Evolutionary conservation across 352 stramenopile species (phyloP).

Genomic region (Phytophthora ohioensis): DNA sequence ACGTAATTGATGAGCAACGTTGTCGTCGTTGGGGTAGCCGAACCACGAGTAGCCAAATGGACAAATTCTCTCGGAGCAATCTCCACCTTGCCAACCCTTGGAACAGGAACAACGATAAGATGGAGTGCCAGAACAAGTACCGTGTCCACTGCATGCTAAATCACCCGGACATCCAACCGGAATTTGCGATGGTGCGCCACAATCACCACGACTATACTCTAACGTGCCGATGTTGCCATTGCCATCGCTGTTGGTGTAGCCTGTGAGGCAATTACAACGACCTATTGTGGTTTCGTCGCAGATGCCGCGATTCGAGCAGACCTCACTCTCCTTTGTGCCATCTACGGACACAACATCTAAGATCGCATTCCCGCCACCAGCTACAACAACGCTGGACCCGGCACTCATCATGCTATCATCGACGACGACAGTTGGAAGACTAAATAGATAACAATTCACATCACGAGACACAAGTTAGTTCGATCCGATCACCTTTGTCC

Average conservation of each 20-base stretch:
- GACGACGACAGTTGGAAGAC: slow-evolving; percentile 65
- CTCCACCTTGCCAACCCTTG: slow-evolving; percentile 74
- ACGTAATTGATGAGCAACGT: slow-evolving; percentile 59
- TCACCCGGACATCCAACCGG: slow-evolving; percentile 73
- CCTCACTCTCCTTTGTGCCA: slow-evolving; percentile 73
- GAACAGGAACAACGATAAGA: slow-evolving; percentile 74
- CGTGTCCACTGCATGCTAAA: slow-evolving; percentile 80
- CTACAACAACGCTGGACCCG: slow-evolving; percentile 45
- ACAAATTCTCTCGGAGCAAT: slow-evolving; percentile 82
- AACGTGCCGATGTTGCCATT: slow-evolving; percentile 55
- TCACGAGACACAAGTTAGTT: slow-evolving; percentile 1
- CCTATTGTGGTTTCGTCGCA: slow-evolving; percentile 72
- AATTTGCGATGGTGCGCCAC: slow-evolving; percentile 63
- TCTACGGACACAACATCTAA: slow-evolving; percentile 42
- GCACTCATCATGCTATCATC: slow-evolving; percentile 42
- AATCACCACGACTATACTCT: slow-evolving; percentile 71
- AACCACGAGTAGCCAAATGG: slow-evolving; percentile 69
- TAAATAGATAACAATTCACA: slow-evolving; percentile 30
- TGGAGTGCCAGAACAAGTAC: slow-evolving; percentile 64
- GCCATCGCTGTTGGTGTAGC: slow-evolving; percentile 75
- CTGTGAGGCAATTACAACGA: slow-evolving; percentile 65
- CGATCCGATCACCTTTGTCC: neutral
- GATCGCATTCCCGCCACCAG: slow-evolving; percentile 33
- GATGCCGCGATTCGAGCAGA: slow-evolving; percentile 71
- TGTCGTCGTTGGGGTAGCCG: slow-evolving; percentile 60